Percentiles rank a stretch among this genome's conserved stretches.
Evolutionary conservation across 805 yeast species (phyloP).

Genomic region (Ascoidea rubescens): DNA sequence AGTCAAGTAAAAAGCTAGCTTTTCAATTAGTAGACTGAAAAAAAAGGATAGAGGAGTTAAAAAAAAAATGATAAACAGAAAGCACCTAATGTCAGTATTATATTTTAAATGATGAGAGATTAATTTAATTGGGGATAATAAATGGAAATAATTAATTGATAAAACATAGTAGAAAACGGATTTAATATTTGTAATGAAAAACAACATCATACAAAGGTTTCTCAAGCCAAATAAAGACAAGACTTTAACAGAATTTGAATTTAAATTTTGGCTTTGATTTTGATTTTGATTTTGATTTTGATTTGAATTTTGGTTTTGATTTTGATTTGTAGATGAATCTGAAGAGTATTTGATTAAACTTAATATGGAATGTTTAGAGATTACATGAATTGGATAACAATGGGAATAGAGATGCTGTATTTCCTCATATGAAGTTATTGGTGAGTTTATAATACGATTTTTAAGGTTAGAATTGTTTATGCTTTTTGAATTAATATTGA

Average conservation of each 20-base stretch:
- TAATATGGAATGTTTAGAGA: constrained; percentile 5
- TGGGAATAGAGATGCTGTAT: constrained; percentile 8
- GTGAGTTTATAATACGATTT: not conserved
- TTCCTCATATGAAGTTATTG: constrained; percentile 5
- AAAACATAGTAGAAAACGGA: constrained; percentile 22
- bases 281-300: not conserved
- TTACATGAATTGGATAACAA: constrained; percentile 9
- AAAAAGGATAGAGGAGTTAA: constrained; percentile 20
- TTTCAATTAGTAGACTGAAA: constrained; percentile 22
- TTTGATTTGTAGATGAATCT: not conserved
- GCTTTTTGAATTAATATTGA: not conserved
- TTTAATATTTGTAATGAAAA: constrained; percentile 24
- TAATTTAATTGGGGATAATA: constrained; percentile 16
- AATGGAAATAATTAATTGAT: constrained; percentile 15
- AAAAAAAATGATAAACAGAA: constrained; percentile 15
- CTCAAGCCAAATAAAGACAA: constrained; percentile 20
- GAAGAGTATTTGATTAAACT: constrained; percentile 5
- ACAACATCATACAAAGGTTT: constrained; percentile 23
- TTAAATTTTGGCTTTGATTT: not conserved
- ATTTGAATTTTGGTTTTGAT: not conserved
- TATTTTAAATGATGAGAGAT: constrained; percentile 17
- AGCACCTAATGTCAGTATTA: constrained; percentile 16
- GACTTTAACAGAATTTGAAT: not conserved
- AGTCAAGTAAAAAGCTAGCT: constrained; percentile 12
- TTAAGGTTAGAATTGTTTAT: not conserved